phyloP scores from a whole-genome alignment of 1,284 basidiomycete genomes.

The Rhodotorula sp. region DNA sequence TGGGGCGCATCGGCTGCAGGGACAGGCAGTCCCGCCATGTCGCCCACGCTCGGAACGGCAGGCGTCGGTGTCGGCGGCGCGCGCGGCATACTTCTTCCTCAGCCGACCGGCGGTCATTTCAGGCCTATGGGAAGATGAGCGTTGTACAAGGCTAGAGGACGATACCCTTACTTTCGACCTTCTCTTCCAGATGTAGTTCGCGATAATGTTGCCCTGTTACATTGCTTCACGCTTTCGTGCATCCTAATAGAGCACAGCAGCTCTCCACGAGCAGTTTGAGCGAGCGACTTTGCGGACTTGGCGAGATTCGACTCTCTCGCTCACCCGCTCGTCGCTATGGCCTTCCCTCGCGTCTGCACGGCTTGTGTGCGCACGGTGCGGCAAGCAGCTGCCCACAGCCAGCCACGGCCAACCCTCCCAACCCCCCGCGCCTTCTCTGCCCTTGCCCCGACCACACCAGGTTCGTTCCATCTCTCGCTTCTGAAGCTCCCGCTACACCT shows the following conservation, averaged over 20 bases:
- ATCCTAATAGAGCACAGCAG: no score
- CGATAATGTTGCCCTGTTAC: not conserved
- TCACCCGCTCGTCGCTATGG: not conserved
- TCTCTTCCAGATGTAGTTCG: not conserved
- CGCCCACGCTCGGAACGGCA: not conserved
- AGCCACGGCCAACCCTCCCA: not conserved
- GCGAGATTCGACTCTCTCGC: no score
- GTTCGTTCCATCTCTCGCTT: not conserved
- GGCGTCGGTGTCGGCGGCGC: not conserved
- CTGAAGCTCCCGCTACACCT: not conserved
- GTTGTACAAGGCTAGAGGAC: not conserved
- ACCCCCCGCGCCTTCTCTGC: constrained; percentile 7
- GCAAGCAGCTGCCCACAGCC: not conserved
- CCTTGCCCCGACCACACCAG: not conserved
- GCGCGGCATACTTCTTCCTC: not conserved
- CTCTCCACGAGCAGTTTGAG: no score
- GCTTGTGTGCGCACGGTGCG: constrained; percentile 8
- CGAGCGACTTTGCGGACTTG: no score
- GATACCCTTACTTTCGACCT: not conserved
- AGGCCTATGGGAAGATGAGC: not conserved
- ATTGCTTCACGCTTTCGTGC: not conserved
- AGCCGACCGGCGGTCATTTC: constrained; percentile 10
- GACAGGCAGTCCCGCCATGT: not conserved
- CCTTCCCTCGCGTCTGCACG: not conserved
- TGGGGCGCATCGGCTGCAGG: constrained; percentile 12